phyloP scores from a whole-genome alignment of 2,329 filamentous ascomycete species.

The Juglanconis oblonga region DNA sequence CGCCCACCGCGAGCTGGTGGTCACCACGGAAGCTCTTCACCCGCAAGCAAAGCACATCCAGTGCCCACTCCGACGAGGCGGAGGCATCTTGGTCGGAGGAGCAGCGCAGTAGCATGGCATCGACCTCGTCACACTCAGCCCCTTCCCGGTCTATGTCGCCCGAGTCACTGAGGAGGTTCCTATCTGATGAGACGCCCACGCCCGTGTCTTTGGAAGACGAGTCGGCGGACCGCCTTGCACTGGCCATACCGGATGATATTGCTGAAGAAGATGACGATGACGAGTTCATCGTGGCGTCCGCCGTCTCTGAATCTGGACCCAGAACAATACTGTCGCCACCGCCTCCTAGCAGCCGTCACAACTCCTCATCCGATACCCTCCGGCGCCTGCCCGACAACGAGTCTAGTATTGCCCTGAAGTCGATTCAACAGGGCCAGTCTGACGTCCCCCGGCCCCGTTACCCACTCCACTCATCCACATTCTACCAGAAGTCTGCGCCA shows the following conservation, averaged over 20 bases:
- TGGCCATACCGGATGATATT: slow-evolving; percentile 45
- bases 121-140: slow-evolving; percentile 36
- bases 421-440: slow-evolving; percentile 15
- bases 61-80: slow-evolving; percentile 31
- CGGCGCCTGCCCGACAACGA: slow-evolving; percentile 17
- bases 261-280: slow-evolving; percentile 55
- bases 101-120: slow-evolving; percentile 29
- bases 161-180: slow-evolving; percentile 51
- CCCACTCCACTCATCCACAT: slow-evolving; percentile 23
- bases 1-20: slow-evolving; percentile 45
- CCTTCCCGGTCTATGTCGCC: slow-evolving; percentile 53
- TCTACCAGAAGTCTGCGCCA: slow-evolving; percentile 4
- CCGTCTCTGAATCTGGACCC: slow-evolving; percentile 41
- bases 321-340: slow-evolving; percentile 53
- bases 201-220: slow-evolving; percentile 30
- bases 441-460: slow-evolving; percentile 27
- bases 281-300: slow-evolving; percentile 59
- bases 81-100: slow-evolving; percentile 24
- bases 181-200: slow-evolving; percentile 46
- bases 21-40: slow-evolving; percentile 47
- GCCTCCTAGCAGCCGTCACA: slow-evolving; percentile 39
- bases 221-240: slow-evolving; percentile 31
- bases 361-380: slow-evolving; percentile 27
- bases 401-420: slow-evolving; percentile 17
- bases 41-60: slow-evolving; percentile 34